A percentile compares a stretch with the other conserved stretches of the same genome.
Conservation (phyloP, 768 basidiomycete genomes). For the Mycena filopes region DNA sequence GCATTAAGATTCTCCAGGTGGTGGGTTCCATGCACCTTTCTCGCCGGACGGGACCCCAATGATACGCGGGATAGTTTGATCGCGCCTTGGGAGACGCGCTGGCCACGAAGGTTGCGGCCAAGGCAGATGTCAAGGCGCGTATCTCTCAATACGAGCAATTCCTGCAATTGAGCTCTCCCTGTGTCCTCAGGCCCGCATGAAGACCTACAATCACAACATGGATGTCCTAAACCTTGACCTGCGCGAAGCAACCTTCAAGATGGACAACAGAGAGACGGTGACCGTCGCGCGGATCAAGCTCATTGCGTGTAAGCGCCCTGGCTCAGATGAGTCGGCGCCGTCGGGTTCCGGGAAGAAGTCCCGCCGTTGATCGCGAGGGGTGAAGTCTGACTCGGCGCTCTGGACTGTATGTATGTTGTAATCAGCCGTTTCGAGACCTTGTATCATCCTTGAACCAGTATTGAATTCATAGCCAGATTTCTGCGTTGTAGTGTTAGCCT, state of each 20-base stretch:
- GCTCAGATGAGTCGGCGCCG: not conserved
- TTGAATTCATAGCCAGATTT: no score
- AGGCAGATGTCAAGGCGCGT: slow-evolving; percentile 1
- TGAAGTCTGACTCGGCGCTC: no score
- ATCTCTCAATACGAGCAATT: not conserved
- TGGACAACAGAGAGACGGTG: not conserved
- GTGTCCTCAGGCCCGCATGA: not conserved
- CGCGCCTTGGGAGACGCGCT: not conserved
- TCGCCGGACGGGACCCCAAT: no score
- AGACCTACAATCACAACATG: not conserved
- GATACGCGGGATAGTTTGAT: not conserved
- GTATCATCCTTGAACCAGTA: no score
- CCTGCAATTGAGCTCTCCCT: not conserved
- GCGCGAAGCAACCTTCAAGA: slow-evolving; percentile 1
- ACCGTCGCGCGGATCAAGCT: not conserved
- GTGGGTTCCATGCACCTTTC: not conserved
- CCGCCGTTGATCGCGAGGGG: no score
- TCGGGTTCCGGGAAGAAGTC: no score
- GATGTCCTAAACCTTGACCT: not conserved
- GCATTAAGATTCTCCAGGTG: not conserved
- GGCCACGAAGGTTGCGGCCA: not conserved
- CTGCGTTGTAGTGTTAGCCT: no score
- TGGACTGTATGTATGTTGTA: no score
- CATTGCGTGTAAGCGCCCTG: not conserved
- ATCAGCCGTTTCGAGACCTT: no score